These are phyloP conservation scores for Striga hermonthica DNA, from an alignment of 305 asterid genomes.

Conservation along the genomic window DNA sequence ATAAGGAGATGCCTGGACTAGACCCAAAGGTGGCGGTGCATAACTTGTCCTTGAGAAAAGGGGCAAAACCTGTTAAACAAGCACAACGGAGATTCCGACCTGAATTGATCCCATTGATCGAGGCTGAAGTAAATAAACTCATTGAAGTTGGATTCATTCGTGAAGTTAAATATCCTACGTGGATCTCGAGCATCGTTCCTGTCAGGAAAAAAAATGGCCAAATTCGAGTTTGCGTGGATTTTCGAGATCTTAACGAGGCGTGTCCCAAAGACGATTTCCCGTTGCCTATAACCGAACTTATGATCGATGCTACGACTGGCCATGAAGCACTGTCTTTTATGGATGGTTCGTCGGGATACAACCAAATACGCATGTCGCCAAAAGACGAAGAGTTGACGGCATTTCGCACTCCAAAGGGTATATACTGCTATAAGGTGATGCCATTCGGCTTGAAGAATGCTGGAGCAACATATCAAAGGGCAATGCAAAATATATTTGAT, in stretches of 20 bases:
- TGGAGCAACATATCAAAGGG: background rate
- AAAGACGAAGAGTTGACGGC: background rate
- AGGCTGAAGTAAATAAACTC: too few relatives aligned
- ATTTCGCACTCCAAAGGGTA: background rate
- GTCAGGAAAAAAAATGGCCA: background rate
- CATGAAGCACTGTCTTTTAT: background rate
- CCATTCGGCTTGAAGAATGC: background rate
- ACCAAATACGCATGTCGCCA: background rate
- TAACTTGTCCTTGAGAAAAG: too few relatives aligned
- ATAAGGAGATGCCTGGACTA: constrained; percentile 1
- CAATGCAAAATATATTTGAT: background rate
- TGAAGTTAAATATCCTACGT: background rate
- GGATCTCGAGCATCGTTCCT: background rate
- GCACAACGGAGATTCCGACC: too few relatives aligned
- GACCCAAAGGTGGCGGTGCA: background rate
- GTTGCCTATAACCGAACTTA: background rate
- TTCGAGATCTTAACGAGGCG: background rate
- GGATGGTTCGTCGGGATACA: background rate
- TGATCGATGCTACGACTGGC: background rate
- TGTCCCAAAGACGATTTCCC: background rate
- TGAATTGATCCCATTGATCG: too few relatives aligned
- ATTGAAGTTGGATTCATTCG: background rate
- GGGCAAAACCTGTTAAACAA: too few relatives aligned
- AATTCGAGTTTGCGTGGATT: background rate
- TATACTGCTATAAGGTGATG: background rate